phyloP scores from a whole-genome alignment of 257 asterid species.

The Paulownia fortunei region DNA sequence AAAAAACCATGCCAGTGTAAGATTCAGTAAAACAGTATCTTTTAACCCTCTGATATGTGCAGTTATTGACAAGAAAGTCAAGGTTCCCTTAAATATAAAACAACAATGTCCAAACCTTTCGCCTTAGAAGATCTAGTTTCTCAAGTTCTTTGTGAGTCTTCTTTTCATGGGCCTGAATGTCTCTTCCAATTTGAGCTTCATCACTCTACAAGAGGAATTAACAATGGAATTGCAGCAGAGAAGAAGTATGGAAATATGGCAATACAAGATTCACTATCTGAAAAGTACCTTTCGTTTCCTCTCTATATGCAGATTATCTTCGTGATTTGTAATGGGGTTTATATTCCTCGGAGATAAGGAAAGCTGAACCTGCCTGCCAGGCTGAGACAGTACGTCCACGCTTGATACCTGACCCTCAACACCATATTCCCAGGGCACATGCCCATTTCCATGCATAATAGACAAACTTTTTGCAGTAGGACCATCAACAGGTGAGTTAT shows the following conservation, averaged over 20 bases:
- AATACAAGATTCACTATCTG: slow-evolving; percentile 13
- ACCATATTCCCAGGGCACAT: slow-evolving; percentile 54
- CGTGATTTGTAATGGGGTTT: slow-evolving; percentile 13
- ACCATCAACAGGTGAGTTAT: slow-evolving; percentile 28
- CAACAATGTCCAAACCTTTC: slow-evolving; percentile 60
- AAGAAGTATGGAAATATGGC: background rate
- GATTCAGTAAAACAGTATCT: slow-evolving; percentile 35
- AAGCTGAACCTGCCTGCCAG: slow-evolving; percentile 24
- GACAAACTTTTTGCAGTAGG: slow-evolving; percentile 45
- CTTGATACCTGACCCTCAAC: slow-evolving; percentile 47
- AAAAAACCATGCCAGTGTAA: slow-evolving; percentile 31
- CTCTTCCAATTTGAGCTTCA: slow-evolving; percentile 73
- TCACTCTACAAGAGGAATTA: slow-evolving; percentile 55
- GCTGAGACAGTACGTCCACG: slow-evolving; percentile 20
- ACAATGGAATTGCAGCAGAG: background rate
- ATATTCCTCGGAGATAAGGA: slow-evolving; percentile 32
- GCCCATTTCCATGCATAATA: slow-evolving; percentile 55
- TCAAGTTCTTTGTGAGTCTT: slow-evolving; percentile 82
- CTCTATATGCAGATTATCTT: slow-evolving; percentile 32
- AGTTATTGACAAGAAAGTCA: slow-evolving; percentile 1
- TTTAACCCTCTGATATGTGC: background rate
- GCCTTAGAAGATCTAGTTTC: slow-evolving; percentile 76
- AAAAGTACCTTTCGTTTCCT: slow-evolving; percentile 59
- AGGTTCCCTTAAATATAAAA: slow-evolving; percentile 16
- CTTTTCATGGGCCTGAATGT: slow-evolving; percentile 77